Base-by-base conservation (phyloP, 176 grass and related monocot species). In the Tillandsia leiboldiana region DNA sequence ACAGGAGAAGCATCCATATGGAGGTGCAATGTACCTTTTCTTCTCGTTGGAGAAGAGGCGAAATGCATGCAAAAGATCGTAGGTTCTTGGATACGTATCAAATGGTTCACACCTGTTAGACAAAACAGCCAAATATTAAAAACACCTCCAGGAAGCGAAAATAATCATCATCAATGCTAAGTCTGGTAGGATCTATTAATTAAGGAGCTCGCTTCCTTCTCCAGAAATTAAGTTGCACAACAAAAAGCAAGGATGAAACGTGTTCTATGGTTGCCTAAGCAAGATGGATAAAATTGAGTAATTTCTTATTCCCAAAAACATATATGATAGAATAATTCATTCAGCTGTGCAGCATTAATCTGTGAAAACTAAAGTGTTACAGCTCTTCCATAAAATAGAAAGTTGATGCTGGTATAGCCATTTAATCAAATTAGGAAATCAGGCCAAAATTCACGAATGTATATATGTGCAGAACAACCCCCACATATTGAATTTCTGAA, bases 61-160 rank as follows among this genome's bases (percentile, higher is more conserved):
- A 27, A 26, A 96, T 66, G 92, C 92, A 80, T 96, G 92, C 73
- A 91, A 73, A 7, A 96, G 73, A 84, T 89, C 86, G 3, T 96
- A 91, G 8, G 92, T 96, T 85, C 92, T 91, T 84, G 92, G 92
- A 78, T 91, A 96, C 53, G 92, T 96, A 68, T 96, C 92, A 64
- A 96, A 96, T 65, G 92, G 86, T 76, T 96, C 92, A 66, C 85
- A 96, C 92, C 92, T 96, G 79, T 78, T 24, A 65, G 48, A 48
- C 15, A 66, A 63, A 67, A 12, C 26, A 6, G 33, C 5, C 33
- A 42, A 42, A 42, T 7, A 3, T 42, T 42, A 42, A 7, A 42
- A 42, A 42, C 33, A 42, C 5, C 33, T 42, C 33, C 33, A 42
- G 4, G 33, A 42, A 42, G 33, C 33, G 5, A 42, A 3, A 42